These are phyloP conservation scores for Ramichloridium luteum DNA, from an alignment of 2,329 filamentous ascomycete genomes.

Conservation along the genomic window DNA sequence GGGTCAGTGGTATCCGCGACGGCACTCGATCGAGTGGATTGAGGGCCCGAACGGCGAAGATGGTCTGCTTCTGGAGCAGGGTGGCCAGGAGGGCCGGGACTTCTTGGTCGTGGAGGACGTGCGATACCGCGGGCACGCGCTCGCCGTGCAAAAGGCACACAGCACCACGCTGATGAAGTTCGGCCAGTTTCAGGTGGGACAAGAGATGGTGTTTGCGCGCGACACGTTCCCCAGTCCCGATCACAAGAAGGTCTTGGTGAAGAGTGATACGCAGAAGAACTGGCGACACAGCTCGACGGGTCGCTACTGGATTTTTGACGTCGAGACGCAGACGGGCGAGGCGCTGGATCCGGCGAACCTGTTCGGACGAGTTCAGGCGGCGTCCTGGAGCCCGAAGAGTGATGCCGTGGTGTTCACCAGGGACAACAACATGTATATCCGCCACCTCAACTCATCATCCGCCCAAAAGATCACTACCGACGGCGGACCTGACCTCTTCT, in stretches of 20 bases:
- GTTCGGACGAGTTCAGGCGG: slow-evolving; percentile 61
- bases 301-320: slow-evolving; percentile 84
- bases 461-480: slow-evolving; percentile 70
- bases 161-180: slow-evolving; percentile 66
- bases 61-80: slow-evolving; percentile 68
- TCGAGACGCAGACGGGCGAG: slow-evolving; percentile 63
- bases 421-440: slow-evolving; percentile 80
- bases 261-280: slow-evolving; percentile 58
- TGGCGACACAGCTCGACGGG: slow-evolving; percentile 87
- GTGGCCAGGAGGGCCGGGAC: slow-evolving; percentile 47
- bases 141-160: slow-evolving; percentile 33
- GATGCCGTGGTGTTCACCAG: slow-evolving; percentile 81
- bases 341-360: slow-evolving; percentile 61
- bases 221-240: slow-evolving; percentile 67
- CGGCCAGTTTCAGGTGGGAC: slow-evolving; percentile 48
- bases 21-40: slow-evolving; percentile 64
- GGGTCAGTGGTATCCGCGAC: slow-evolving; percentile 52
- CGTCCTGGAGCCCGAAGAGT: slow-evolving; percentile 77
- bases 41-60: slow-evolving; percentile 64
- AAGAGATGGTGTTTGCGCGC: slow-evolving; percentile 42
- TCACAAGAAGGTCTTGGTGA: slow-evolving; percentile 74
- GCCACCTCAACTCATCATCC: slow-evolving; percentile 48
- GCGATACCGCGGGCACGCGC: slow-evolving; percentile 39
- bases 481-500: slow-evolving; percentile 79
- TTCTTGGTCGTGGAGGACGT: slow-evolving; percentile 85